Conservation (phyloP, 2,329 filamentous ascomycete species). For the Cercospora zeae-maydis region DNA sequence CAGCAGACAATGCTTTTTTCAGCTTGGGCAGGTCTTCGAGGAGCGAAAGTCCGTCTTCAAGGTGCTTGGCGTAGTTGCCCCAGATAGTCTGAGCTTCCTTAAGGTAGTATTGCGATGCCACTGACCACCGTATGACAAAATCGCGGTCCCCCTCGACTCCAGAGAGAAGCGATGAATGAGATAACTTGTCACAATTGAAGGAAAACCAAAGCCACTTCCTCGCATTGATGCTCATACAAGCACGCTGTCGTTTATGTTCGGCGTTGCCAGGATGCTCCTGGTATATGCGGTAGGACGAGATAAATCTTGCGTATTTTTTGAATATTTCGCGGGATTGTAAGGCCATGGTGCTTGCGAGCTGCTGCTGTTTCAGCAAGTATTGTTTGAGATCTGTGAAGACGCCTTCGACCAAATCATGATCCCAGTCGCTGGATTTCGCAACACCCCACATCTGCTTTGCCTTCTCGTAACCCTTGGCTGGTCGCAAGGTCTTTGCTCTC, state of each 20-base stretch:
- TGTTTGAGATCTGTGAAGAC: neutral
- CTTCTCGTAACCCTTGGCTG: neutral
- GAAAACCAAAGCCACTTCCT: neutral
- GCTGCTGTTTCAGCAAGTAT: neutral
- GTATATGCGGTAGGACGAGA: neutral
- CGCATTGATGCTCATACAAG: neutral
- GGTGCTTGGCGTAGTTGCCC: slow-evolving; percentile 4
- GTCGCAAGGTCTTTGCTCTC: neutral
- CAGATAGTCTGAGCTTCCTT: neutral
- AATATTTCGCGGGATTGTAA: neutral
- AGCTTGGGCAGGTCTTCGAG: neutral
- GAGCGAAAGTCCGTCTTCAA: neutral
- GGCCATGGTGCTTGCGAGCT: neutral
- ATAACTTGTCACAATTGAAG: neutral
- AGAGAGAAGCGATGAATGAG: neutral
- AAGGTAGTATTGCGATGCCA: slow-evolving; percentile 2
- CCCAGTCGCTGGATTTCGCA: neutral
- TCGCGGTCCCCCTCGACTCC: neutral
- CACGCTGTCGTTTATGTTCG: neutral
- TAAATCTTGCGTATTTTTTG: neutral
- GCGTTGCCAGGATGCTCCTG: neutral
- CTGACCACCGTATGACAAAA: neutral
- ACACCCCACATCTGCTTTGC: neutral
- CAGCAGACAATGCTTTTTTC: neutral
- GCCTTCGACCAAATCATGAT: neutral